A percentile compares a stretch with the other conserved stretches of the same genome.
Conservation (phyloP, 148 eudicot species). For the Rhododendron griersonianum region DNA sequence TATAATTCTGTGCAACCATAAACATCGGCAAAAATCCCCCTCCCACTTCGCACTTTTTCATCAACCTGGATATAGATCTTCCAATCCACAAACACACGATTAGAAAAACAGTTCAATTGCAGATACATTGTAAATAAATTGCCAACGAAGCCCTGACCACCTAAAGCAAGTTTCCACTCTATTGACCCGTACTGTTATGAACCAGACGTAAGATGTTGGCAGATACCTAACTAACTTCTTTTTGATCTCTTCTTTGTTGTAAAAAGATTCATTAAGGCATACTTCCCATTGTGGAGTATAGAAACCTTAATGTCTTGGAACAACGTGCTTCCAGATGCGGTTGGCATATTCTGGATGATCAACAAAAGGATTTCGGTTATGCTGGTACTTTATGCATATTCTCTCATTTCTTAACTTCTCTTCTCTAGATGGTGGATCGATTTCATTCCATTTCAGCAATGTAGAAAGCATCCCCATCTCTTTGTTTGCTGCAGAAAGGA, state of each 20-base stretch:
- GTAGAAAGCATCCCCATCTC: slow-evolving; percentile 48
- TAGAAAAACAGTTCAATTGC: background rate
- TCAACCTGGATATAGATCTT: background rate
- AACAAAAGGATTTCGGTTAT: slow-evolving; percentile 54
- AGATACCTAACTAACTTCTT: background rate
- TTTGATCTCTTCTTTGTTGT: background rate
- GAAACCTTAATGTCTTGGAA: slow-evolving; percentile 8
- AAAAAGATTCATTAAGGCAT: background rate
- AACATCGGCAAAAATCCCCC: background rate
- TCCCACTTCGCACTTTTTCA: background rate
- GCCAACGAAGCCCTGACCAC: background rate
- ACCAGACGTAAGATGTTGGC: background rate
- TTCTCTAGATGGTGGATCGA: slow-evolving; percentile 48
- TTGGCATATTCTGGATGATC: slow-evolving; percentile 55
- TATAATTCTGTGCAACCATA: background rate
- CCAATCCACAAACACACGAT: background rate
- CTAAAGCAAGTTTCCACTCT: background rate
- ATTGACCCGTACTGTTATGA: background rate
- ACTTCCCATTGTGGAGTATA: background rate
- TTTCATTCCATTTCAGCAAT: slow-evolving; percentile 41
- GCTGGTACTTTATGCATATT: slow-evolving; percentile 44
- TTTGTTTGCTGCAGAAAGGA: slow-evolving; percentile 30
- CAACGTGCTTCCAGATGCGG: slow-evolving; percentile 32
- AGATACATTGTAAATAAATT: background rate
- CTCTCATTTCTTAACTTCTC: slow-evolving; percentile 50